Conservation (phyloP, 768 basidiomycete species). For the Amanita rubescens region DNA sequence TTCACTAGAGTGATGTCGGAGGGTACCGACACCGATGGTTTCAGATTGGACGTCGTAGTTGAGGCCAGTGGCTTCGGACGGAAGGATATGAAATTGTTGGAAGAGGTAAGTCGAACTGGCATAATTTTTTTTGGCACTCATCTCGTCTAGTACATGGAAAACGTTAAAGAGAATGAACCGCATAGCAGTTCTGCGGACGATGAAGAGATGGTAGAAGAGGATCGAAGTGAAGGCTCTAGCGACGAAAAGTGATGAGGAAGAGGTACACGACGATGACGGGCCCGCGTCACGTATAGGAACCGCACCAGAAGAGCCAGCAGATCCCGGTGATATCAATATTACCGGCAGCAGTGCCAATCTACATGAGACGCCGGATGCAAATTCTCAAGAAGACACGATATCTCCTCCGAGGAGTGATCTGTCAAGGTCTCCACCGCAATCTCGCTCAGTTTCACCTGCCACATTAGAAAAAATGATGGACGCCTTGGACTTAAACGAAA, state of each 20-base stretch:
- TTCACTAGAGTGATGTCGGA: slow-evolving; percentile 63
- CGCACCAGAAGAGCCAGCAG: slow-evolving; percentile 20
- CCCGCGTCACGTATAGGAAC: slow-evolving; percentile 20
- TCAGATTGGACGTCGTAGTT: slow-evolving; percentile 83
- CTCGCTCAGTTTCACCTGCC: slow-evolving; percentile 37
- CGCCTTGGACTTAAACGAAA: slow-evolving; percentile 32
- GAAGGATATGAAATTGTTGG: slow-evolving; percentile 73
- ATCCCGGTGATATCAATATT: slow-evolving; percentile 12
- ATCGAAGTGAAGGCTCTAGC: slow-evolving; percentile 17
- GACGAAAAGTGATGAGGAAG: slow-evolving; percentile 30
- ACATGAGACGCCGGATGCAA: neutral
- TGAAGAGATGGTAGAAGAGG: slow-evolving; percentile 20
- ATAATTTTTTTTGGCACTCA: slow-evolving; percentile 13
- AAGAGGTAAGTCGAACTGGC: slow-evolving; percentile 55
- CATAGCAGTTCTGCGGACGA: slow-evolving; percentile 16
- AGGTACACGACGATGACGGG: slow-evolving; percentile 21
- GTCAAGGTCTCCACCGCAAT: slow-evolving; percentile 47
- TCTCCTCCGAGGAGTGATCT: slow-evolving; percentile 24
- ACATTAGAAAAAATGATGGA: slow-evolving; percentile 36
- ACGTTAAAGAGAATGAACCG: slow-evolving; percentile 28
- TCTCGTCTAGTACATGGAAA: slow-evolving; percentile 58
- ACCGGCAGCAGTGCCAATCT: neutral
- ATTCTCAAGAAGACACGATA: slow-evolving; percentile 5
- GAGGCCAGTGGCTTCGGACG: slow-evolving; percentile 91
- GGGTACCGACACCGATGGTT: slow-evolving; percentile 40